These are phyloP conservation scores for Tylopilus rubrobrunneus DNA, from an alignment of 768 basidiomycete genomes.

Conservation along the genomic window DNA sequence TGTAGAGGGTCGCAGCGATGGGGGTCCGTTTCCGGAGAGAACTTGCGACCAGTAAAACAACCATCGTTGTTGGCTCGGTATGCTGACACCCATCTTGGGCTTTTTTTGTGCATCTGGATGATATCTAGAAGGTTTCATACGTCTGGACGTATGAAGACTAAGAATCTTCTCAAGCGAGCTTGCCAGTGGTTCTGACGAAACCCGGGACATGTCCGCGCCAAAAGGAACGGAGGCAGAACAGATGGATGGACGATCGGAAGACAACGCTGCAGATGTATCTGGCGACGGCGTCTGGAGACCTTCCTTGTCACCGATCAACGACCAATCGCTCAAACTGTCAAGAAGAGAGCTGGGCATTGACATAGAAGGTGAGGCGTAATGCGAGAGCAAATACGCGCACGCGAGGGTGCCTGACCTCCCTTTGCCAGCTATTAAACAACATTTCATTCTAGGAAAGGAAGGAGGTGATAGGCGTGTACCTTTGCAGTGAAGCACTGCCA, in stretches of 20 bases:
- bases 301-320: constrained; percentile 20
- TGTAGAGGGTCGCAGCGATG: constrained; percentile 41
- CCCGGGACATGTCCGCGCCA: constrained; percentile 8
- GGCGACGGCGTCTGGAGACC: constrained; percentile 10
- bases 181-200: constrained; percentile 17
- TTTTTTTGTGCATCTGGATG: constrained; percentile 24
- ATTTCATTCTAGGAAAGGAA: constrained; percentile 2
- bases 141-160: constrained; percentile 62
- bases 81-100: constrained; percentile 63
- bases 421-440: constrained; percentile 56
- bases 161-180: constrained; percentile 53
- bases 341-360: constrained; percentile 13
- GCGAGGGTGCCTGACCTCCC: constrained; percentile 85
- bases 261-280: background rate
- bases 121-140: constrained; percentile 49
- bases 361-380: constrained; percentile 44
- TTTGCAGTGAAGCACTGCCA: constrained; percentile 87
- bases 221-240: background rate
- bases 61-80: constrained; percentile 78
- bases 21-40: constrained; percentile 53
- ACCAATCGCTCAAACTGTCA: constrained; percentile 20
- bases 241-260: background rate
- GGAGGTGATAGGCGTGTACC: constrained; percentile 36
- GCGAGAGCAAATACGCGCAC: constrained; percentile 73
- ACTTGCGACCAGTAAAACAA: constrained; percentile 73